These are phyloP conservation scores for Corynascus novoguineensis DNA, from an alignment of 495 filamentous ascomycete species.

Conservation along the genomic window DNA sequence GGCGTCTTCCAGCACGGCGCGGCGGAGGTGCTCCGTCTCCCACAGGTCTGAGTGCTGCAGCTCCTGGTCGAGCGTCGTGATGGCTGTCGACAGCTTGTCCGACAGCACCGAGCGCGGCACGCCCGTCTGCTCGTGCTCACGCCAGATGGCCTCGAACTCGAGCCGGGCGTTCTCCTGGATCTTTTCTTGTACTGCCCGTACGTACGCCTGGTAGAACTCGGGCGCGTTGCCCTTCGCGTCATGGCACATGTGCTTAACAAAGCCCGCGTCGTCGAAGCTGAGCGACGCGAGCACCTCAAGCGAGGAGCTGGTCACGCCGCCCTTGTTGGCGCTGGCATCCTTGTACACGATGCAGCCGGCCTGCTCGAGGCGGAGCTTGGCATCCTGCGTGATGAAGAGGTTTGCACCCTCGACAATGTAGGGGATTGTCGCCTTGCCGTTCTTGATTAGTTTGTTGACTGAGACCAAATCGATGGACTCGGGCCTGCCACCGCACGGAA, in stretches of 20 bases:
- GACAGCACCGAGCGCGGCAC: constrained; percentile 75
- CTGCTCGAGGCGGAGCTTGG: constrained; percentile 88
- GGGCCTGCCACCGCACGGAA: constrained; percentile 92
- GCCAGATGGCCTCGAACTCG: constrained; percentile 98
- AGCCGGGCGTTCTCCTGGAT: constrained; percentile 86
- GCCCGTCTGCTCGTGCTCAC: constrained; percentile 78
- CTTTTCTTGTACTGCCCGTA: constrained; percentile 80
- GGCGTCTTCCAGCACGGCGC: constrained; percentile 76
- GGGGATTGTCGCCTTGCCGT: constrained; percentile 77
- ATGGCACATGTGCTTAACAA: constrained; percentile 91
- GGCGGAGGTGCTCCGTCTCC: constrained; percentile 72
- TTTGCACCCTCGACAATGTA: constrained; percentile 98
- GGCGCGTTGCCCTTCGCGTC: constrained; percentile 70
- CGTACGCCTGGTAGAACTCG: constrained; percentile 86
- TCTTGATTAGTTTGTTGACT: constrained; percentile 75
- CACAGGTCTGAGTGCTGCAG: constrained; percentile 88
- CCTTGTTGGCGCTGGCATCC: constrained; percentile 97
- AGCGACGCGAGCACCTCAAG: constrained; percentile 91
- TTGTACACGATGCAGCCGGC: constrained; percentile 94
- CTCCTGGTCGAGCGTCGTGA: constrained; percentile 92
- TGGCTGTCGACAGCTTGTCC: constrained; percentile 82
- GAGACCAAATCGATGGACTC: constrained; percentile 92
- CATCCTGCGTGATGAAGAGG: constrained; percentile 97
- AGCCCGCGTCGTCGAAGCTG: constrained; percentile 84
- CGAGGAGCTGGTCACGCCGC: constrained; percentile 96